Evolutionary conservation across 2,329 filamentous ascomycete species (phyloP), one percentile per base, ranked within the genome.

Genomic region (Alternaria gansuensis): DNA sequence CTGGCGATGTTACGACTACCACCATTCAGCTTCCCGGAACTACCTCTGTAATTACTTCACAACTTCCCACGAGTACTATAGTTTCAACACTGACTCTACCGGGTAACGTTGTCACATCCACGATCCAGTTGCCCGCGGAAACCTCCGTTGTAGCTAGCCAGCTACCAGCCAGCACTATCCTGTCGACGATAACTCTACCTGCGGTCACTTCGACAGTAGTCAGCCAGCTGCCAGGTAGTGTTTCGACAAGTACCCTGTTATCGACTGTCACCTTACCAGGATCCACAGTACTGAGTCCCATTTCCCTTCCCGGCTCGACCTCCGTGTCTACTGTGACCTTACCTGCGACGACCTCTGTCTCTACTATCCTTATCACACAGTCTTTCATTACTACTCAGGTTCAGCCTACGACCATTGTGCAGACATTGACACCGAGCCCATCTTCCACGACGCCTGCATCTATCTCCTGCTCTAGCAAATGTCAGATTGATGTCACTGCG

Each of bases 401-500:
- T 3, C 50, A 67, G 3, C 65, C 67, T 6, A 71, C 70, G 2
- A 73, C 71, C 2, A 54, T 75, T 2, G 45, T 67, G 28, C 62
- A 63, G 29, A 71, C 69, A 3, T 49, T 69, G 4, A 55, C 66
- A 0, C 68, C 73, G 3, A 68, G 57, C 40, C 17, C 54, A 17
- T 56, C 49, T 5, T 62, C 69, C 14, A 51, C 66, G 14, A 55
- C 62, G 24, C 49, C 60, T 10, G 39, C 67, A 23, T 66, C 71
- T 0, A 37, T 67, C 3, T 67, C 68, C 1, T 77, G 75, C 59
- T 14, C 64, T 1, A 71, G 62, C n/a, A 43, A 49, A 7, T 77
- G 75, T 43, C 65, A 70, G 28, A 71, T 77, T 5, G 67, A 74
- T 55, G 73, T 77, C 0, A 73, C 70, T 2, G 75, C 73, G 4